phyloP scores from a whole-genome alignment of 192 early-diverging fungal species.

The Coemansia sp. region DNA sequence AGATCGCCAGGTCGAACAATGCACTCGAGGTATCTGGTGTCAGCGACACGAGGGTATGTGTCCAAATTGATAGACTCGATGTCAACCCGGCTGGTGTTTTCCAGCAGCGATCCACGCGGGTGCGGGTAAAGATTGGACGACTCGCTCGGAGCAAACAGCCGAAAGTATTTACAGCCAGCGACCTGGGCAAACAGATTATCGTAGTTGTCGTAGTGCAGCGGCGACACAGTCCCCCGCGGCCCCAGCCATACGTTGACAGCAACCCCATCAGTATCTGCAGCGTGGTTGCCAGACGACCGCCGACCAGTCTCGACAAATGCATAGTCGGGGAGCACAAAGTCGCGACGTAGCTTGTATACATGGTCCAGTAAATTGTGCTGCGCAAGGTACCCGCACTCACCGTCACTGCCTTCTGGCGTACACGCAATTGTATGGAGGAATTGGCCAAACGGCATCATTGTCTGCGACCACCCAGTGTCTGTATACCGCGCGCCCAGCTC shows the following conservation, averaged over 20 bases:
- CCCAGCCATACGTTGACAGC: constrained; percentile 74
- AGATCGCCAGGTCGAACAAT: constrained; percentile 73
- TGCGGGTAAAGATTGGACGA: constrained; percentile 64
- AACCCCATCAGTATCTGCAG: constrained; percentile 24
- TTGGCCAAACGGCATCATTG: constrained; percentile 66
- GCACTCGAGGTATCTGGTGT: constrained; percentile 65
- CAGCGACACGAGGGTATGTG: constrained; percentile 56
- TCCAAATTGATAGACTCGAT: constrained; percentile 59
- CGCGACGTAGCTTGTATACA: constrained; percentile 62
- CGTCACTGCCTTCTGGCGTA: neutral
- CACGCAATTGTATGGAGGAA: constrained; percentile 54
- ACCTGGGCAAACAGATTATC: constrained; percentile 86
- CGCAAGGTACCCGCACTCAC: constrained; percentile 69
- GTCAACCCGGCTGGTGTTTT: constrained; percentile 79
- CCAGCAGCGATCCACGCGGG: constrained; percentile 49
- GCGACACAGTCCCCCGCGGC: constrained; percentile 75
- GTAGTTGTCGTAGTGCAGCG: constrained; percentile 79
- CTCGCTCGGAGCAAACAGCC: constrained; percentile 66
- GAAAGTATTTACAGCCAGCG: constrained; percentile 76
- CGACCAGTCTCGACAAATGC: constrained; percentile 56
- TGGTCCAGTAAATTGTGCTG: constrained; percentile 85
- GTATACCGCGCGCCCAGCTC: constrained; percentile 82
- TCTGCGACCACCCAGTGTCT: constrained; percentile 71
- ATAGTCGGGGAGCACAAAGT: constrained; percentile 79
- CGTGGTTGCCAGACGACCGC: neutral